phyloP scores from a whole-genome alignment of 2,329 filamentous ascomycete genomes.

The Cladophialophora carrionii region DNA sequence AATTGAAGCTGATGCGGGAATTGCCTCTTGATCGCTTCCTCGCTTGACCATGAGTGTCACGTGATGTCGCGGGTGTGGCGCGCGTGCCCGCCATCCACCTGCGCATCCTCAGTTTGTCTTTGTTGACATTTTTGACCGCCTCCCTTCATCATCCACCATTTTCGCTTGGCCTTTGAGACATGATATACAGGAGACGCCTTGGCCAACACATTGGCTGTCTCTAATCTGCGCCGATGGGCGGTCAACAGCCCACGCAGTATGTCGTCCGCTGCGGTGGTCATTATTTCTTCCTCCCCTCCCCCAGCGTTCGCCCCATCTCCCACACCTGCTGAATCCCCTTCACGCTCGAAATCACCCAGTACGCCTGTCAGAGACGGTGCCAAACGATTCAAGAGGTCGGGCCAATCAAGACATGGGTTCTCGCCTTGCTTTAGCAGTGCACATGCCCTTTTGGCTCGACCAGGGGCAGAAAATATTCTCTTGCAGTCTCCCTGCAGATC shows the following conservation, averaged over 20 bases:
- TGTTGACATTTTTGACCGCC: not conserved
- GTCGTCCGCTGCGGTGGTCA: constrained; percentile 42
- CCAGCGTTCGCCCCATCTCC: constrained; percentile 41
- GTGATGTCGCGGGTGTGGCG: not conserved
- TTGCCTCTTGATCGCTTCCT: not conserved
- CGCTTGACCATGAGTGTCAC: not conserved
- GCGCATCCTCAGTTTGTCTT: not conserved
- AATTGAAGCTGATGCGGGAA: not conserved
- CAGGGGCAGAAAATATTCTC: constrained; percentile 28
- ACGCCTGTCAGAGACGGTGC: constrained; percentile 35
- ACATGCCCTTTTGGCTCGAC: constrained; percentile 22
- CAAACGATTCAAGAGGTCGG: constrained; percentile 27
- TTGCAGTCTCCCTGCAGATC: constrained; percentile 22
- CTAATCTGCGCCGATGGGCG: constrained; percentile 31
- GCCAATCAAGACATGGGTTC: constrained; percentile 32
- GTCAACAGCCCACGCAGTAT: constrained; percentile 35
- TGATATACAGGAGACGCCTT: not conserved
- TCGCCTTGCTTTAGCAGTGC: constrained; percentile 25
- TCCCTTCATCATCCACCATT: not conserved
- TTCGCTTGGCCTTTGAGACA: not conserved
- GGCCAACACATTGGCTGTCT: constrained; percentile 26
- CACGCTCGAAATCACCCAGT: constrained; percentile 40
- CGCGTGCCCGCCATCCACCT: not conserved
- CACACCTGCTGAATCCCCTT: constrained; percentile 41
- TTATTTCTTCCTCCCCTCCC: constrained; percentile 50